Base-by-base conservation (phyloP, 2,329 filamentous ascomycete species). In the Colletotrichum sp. region DNA sequence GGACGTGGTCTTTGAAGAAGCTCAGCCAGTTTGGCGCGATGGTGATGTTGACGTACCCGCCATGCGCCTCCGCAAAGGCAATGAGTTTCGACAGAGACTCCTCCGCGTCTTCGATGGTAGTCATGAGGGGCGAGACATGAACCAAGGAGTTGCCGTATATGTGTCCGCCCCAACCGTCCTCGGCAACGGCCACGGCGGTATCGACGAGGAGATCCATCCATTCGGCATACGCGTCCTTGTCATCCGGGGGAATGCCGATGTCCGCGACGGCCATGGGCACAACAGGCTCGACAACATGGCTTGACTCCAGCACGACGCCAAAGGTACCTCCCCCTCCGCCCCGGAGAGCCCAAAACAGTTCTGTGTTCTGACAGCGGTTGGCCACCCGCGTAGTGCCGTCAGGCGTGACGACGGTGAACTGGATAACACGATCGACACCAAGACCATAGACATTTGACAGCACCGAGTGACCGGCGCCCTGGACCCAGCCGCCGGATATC, bases 221-320 rank as follows among this genome's bases (percentile, higher is more conserved):
- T 2, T 0, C n/a, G 10, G 3, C 6, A 0, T 21, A 49, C 44
- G 3, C 44, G 0, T 49, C 44, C 6, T 49, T 49, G 0, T 49
- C 44, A 49, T 49, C 44, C 3, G 44, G 9, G 2, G 2, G 18
- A 4, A 49, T 4, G 2, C 44, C 44, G 3, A 49, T 49, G 6
- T 49, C 44, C 10, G 44, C 44, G 44, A 49, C 44, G 3, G 44
- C 44, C 44, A 49, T 49, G 6, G 44, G n/a, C 44, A 49, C 44
- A 1, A 49, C 44, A 0, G 6, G 44, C 44, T 49, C 18, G 0
- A 49, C 18, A 21, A 21, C 6, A 21, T 49, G 44, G 18, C 9
- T 49, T 4, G 44, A 49, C 1, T 49, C 44, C 18, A 49, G 18
- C 3, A 49, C 44, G 3, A 49, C 18, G 9, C 44, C 44, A 4